These are phyloP conservation scores for Ordospora pajunii DNA, from an alignment of 371 early-diverging fungal species.

Conservation along the genomic window DNA sequence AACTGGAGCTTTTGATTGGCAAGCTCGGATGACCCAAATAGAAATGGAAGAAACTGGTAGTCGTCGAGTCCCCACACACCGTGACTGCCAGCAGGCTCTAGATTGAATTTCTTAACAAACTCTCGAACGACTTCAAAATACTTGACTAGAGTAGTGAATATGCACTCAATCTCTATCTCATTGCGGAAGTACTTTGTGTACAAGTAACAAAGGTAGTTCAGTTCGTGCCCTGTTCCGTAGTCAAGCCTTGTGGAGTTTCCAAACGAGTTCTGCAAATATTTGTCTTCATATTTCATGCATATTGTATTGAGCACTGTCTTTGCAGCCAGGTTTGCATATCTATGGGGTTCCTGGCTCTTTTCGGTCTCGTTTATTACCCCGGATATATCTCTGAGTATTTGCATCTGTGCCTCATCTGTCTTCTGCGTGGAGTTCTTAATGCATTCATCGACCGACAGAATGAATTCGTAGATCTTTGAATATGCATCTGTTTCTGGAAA, in stretches of 20 bases:
- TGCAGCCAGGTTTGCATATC: conserved; percentile 44
- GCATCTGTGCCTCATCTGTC: neutral
- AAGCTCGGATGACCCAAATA: conserved; percentile 81
- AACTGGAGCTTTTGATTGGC: conserved; percentile 18
- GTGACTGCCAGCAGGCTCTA: conserved; percentile 95
- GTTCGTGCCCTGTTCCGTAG: conserved; percentile 98
- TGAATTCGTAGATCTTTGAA: conserved; percentile 16
- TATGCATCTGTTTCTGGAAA: conserved; percentile 21
- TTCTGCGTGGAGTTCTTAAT: neutral
- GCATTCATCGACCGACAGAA: neutral
- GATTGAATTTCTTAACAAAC: conserved; percentile 77
- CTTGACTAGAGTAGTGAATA: conserved; percentile 66
- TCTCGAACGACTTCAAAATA: conserved; percentile 77
- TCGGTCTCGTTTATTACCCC: conserved; percentile 4
- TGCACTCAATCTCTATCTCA: conserved; percentile 31
- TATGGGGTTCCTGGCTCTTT: neutral
- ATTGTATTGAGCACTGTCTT: conserved; percentile 10
- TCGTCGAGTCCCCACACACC: conserved; percentile 98
- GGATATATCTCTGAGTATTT: neutral
- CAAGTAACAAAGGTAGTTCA: conserved; percentile 80
- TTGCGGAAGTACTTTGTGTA: conserved; percentile 56
- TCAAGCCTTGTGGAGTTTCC: conserved; percentile 89
- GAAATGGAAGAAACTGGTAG: conserved; percentile 87
- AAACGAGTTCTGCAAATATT: conserved; percentile 76
- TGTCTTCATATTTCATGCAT: neutral